Evolutionary conservation across 768 basidiomycete genomes (phyloP).

Genomic region (Rhizopogon sp.): DNA sequence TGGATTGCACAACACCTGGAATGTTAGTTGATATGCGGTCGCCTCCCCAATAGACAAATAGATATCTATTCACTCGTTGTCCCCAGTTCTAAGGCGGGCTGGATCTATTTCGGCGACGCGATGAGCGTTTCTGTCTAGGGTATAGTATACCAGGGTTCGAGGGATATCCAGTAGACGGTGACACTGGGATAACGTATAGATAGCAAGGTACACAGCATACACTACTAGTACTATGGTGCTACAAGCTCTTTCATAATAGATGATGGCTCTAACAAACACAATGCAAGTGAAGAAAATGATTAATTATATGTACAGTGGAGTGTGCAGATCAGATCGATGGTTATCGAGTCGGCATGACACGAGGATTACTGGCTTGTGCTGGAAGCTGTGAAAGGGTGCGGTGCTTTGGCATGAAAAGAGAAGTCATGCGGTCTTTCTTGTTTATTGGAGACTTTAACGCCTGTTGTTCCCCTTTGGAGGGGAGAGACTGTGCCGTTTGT

Average conservation of each 20-base stretch:
- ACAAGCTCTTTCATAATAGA: neutral
- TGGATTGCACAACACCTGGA: slow-evolving; percentile 74
- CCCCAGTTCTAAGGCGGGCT: neutral
- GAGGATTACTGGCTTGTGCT: slow-evolving; percentile 22
- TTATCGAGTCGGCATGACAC: slow-evolving; percentile 18
- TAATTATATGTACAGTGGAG: neutral
- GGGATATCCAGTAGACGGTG: neutral
- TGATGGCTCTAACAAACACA: neutral
- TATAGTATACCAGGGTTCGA: neutral
- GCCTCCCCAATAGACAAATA: neutral
- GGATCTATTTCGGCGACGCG: neutral
- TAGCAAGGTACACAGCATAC: neutral
- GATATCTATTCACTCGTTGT: neutral
- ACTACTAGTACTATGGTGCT: neutral
- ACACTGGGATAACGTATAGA: neutral
- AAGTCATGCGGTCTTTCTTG: slow-evolving; percentile 62
- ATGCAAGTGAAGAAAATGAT: neutral
- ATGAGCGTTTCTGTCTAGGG: neutral
- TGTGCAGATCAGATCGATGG: too few relatives aligned
- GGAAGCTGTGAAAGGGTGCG: slow-evolving; percentile 56
- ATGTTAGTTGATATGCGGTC: slow-evolving; percentile 23
- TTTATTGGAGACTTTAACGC: slow-evolving; percentile 32
- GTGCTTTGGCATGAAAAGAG: slow-evolving; percentile 72
- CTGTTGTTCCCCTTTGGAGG: slow-evolving; percentile 22
- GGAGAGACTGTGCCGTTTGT: slow-evolving; percentile 8